A percentile compares a stretch with the other conserved stretches of the same genome.
These are phyloP conservation scores for Amanita rimosa DNA, from an alignment of 768 basidiomycete species.

Conservation along the genomic window DNA sequence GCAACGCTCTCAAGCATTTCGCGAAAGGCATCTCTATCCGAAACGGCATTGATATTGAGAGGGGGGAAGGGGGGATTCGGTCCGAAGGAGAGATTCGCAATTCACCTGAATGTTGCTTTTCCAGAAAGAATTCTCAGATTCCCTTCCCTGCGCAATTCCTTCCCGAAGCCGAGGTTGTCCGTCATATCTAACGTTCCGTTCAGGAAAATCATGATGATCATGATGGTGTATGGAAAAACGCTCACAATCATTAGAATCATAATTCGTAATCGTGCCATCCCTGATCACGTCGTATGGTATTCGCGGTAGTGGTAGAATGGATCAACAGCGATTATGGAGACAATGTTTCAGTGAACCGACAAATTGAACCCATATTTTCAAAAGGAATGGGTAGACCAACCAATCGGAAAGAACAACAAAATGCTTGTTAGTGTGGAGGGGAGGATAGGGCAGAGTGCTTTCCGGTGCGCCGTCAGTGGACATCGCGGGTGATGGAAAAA, in stretches of 20 bases:
- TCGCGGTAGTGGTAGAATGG: background rate
- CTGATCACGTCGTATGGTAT: conserved; percentile 22
- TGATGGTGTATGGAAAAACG: background rate
- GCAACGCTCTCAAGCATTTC: conserved; percentile 78
- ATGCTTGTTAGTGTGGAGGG: conserved; percentile 66
- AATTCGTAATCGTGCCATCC: conserved; percentile 91
- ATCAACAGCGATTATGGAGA: background rate
- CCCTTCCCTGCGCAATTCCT: conserved; percentile 55
- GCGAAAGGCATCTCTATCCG: conserved; percentile 72
- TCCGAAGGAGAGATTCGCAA: background rate
- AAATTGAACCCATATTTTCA: background rate
- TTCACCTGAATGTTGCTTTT: conserved; percentile 56
- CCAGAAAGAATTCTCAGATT: conserved; percentile 68
- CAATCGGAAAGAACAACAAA: conserved; percentile 89
- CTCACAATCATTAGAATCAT: conserved; percentile 89
- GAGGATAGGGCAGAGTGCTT: conserved; percentile 73
- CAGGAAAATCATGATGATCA: background rate
- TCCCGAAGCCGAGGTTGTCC: conserved; percentile 83
- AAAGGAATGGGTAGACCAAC: conserved; percentile 33
- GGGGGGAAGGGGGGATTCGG: too few species aligned
- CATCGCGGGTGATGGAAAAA: background rate
- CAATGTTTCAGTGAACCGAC: conserved; percentile 1
- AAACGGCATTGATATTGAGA: background rate
- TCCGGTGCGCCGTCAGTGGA: conserved; percentile 28
- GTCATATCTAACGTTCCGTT: conserved; percentile 50